Evolutionary conservation across 2,329 filamentous ascomycete species (phyloP), one percentile per base, ranked within the genome.

Genomic region (Calonectria crousiana): DNA sequence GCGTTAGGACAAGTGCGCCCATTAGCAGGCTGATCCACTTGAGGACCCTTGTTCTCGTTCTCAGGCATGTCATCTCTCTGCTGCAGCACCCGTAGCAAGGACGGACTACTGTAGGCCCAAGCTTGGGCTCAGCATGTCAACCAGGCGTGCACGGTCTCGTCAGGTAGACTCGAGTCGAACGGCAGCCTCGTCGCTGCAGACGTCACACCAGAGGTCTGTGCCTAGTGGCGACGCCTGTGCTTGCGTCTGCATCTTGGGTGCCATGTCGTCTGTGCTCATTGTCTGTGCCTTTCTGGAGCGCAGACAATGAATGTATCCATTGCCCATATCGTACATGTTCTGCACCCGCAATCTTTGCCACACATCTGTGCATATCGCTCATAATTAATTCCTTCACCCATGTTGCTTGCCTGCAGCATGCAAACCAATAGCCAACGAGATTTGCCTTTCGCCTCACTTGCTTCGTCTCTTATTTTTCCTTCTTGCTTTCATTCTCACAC

Each of bases 401-500:
- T 49, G 60, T 65, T 49, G 56, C 56, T 62, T 23, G 56, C 26
- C 41, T 34, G 60, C 60, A 44, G 60, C 41, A 49, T 65, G 60
- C 60, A 65, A 65, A 68, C 32, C 51, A 53, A 20, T 53, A 62
- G 28, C 51, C 67, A 56, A 75, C 67, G 38, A 67, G 41, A 49
- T 51, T 71, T 73, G 34, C 23, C 18, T 23, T 68, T 52, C 51
- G 71, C 72, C 75, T 75, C 49, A 68, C 71, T 52, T 62, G 44
- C 28, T 69, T 49, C 26, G 34, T 67, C 26, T 18, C 51, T 32
- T 67, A 34, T 49, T 32, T 67, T 49, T 49, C 47, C n/a, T 64
- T 53, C n/a, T 64, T 65, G 58, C 75, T 70, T 78, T 72, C 77
- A 75, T 77, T 78, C 76, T 73, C 34, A 38, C 36, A 14, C 56